These are phyloP conservation scores for Blastomyces gilchristii DNA, from an alignment of 2,329 filamentous ascomycete species.

Conservation along the genomic window DNA sequence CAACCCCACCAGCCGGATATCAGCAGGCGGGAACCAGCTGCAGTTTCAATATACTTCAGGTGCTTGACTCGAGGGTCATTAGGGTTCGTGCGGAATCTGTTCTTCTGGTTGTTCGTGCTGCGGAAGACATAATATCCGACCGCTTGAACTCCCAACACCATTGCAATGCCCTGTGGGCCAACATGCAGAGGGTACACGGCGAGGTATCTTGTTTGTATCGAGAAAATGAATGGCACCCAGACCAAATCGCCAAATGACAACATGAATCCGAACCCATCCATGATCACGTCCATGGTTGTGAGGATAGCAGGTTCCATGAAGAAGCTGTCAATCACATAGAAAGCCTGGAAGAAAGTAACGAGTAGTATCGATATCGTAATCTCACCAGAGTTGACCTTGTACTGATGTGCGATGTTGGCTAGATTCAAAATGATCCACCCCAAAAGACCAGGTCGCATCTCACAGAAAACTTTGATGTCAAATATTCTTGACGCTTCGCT, in stretches of 20 bases:
- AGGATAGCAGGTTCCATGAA: constrained; percentile 82
- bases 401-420: constrained; percentile 77
- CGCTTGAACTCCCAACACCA: constrained; percentile 56
- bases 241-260: constrained; percentile 82
- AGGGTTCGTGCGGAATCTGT: constrained; percentile 80
- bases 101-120: constrained; percentile 89
- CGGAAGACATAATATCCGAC: constrained; percentile 88
- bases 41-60: constrained; percentile 74
- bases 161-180: constrained; percentile 54
- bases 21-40: constrained; percentile 12
- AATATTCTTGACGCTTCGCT: constrained; percentile 44
- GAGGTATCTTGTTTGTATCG: constrained; percentile 73
- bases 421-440: constrained; percentile 81
- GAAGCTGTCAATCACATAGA: constrained; percentile 76
- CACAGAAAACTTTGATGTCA: constrained; percentile 82
- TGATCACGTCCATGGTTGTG: constrained; percentile 89
- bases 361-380: constrained; percentile 79
- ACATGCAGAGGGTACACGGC: constrained; percentile 72
- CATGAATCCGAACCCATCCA: constrained; percentile 93
- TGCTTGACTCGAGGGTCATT: constrained; percentile 67
- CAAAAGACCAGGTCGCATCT: constrained; percentile 83
- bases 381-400: constrained; percentile 63
- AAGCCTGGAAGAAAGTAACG: constrained; percentile 62
- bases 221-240: constrained; percentile 89
- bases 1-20: constrained; percentile 17